A percentile compares a stretch with the other conserved stretches of the same genome.
Conservation (phyloP, 306 rosid species). For the Quercus ilex region DNA sequence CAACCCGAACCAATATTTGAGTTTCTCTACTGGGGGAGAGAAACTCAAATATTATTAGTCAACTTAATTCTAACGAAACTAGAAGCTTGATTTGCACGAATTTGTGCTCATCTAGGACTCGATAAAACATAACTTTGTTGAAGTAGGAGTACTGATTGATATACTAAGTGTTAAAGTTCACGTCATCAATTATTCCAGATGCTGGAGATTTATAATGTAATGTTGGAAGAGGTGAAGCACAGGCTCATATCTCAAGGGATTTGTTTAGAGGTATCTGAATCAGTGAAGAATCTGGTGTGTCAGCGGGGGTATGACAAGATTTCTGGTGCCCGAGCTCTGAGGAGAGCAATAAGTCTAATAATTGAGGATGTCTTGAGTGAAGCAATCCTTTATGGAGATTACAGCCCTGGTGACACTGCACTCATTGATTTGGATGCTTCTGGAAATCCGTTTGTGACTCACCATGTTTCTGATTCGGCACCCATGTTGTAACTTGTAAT, state of each 20-base stretch:
- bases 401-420: conserved; percentile 67
- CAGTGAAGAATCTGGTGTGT: conserved; percentile 59
- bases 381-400: conserved; percentile 57
- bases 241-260: conserved; percentile 56
- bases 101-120: background rate
- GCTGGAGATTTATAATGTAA: conserved; percentile 60
- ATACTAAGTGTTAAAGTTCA: background rate
- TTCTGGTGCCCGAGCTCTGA: conserved; percentile 84
- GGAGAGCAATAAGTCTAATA: conserved; percentile 58
- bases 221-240: conserved; percentile 67
- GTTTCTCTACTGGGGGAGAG: conserved; percentile 1
- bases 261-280: conserved; percentile 63
- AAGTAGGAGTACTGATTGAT: background rate
- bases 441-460: conserved; percentile 55
- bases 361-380: conserved; percentile 79
- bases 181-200: conserved; percentile 38
- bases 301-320: conserved; percentile 59
- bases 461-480: conserved; percentile 48
- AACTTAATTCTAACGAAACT: background rate
- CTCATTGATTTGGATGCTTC: conserved; percentile 64
- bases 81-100: background rate
- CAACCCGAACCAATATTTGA: background rate
- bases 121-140: background rate
- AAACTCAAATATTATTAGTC: background rate
- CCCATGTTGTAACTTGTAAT: conserved; percentile 11